phyloP scores from a whole-genome alignment of 768 basidiomycete genomes.

The Nevesoporus exiguus region DNA sequence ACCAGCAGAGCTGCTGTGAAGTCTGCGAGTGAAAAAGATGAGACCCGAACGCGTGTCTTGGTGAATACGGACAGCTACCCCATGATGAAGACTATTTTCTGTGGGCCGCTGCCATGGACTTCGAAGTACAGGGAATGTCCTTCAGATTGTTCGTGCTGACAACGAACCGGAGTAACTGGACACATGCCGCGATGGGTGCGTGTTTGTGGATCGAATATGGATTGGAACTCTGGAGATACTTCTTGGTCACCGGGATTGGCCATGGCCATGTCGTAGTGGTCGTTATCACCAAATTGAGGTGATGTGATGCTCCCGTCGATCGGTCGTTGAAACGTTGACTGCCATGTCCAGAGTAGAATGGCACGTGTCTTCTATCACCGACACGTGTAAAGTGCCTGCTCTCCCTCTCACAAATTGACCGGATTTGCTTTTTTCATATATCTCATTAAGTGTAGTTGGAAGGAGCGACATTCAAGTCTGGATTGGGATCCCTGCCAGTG shows the following conservation, averaged over 20 bases:
- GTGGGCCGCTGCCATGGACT: conserved; percentile 63
- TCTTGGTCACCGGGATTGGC: conserved; percentile 8
- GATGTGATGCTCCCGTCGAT: background rate
- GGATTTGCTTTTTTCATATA: too few relatives aligned
- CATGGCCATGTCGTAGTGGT: background rate
- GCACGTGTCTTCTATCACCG: too few relatives aligned
- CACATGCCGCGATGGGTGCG: conserved; percentile 72
- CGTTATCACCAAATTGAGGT: background rate
- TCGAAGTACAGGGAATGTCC: conserved; percentile 79
- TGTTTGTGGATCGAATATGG: conserved; percentile 58
- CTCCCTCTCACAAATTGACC: too few relatives aligned
- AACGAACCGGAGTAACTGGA: conserved; percentile 54
- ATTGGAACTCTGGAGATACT: conserved; percentile 25
- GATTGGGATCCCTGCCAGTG: too few relatives aligned
- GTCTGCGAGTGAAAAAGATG: conserved; percentile 31
- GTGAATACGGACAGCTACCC: conserved; percentile 39
- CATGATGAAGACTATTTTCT: conserved; percentile 76
- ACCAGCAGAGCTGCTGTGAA: conserved; percentile 60
- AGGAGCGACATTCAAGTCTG: too few relatives aligned
- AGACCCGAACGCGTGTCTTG: background rate
- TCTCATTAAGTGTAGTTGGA: too few relatives aligned
- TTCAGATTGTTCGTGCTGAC: conserved; percentile 46
- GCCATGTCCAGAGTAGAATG: too few relatives aligned
- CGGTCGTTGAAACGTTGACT: too few relatives aligned
- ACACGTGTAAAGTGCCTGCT: too few relatives aligned